Percentiles rank a stretch among this genome's conserved stretches.
Evolutionary conservation across 2,329 filamentous ascomycete species (phyloP).

Genomic region (Diplodia seriata): DNA sequence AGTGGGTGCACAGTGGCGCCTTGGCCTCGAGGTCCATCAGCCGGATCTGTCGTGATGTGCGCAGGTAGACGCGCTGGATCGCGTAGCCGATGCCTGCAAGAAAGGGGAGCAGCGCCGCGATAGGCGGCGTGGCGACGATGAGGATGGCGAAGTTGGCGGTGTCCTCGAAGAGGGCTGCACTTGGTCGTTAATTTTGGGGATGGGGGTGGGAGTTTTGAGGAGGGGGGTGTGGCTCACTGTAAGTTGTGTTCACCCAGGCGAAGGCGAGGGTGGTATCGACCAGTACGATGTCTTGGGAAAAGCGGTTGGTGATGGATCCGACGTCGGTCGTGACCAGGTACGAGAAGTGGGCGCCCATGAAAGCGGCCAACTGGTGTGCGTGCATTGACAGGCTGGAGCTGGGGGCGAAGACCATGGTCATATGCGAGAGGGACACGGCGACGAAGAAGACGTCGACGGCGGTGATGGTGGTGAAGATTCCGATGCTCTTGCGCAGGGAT

Average conservation of each 20-base stretch:
- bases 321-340: slow-evolving; percentile 55
- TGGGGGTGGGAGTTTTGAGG: too few species aligned
- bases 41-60: slow-evolving; percentile 57
- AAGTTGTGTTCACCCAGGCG: slow-evolving; percentile 41
- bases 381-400: slow-evolving; percentile 1
- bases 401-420: slow-evolving; percentile 10
- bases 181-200: too few species aligned
- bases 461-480: slow-evolving; percentile 23
- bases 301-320: slow-evolving; percentile 56
- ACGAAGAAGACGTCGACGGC: slow-evolving; percentile 2
- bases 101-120: slow-evolving; percentile 50
- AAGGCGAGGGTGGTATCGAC: slow-evolving; percentile 54
- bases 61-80: slow-evolving; percentile 57
- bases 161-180: background rate
- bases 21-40: slow-evolving; percentile 62
- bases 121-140: slow-evolving; percentile 51
- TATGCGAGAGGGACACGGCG: slow-evolving; percentile 4
- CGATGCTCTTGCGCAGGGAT: background rate
- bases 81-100: slow-evolving; percentile 48
- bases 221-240: background rate
- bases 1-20: slow-evolving; percentile 59
- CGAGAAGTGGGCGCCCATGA: slow-evolving; percentile 46
- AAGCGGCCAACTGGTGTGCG: slow-evolving; percentile 2
- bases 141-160: slow-evolving; percentile 36
- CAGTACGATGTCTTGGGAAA: slow-evolving; percentile 57